Evolutionary conservation across 768 basidiomycete genomes (phyloP).

Genomic region (Botryobasidium botryosum): DNA sequence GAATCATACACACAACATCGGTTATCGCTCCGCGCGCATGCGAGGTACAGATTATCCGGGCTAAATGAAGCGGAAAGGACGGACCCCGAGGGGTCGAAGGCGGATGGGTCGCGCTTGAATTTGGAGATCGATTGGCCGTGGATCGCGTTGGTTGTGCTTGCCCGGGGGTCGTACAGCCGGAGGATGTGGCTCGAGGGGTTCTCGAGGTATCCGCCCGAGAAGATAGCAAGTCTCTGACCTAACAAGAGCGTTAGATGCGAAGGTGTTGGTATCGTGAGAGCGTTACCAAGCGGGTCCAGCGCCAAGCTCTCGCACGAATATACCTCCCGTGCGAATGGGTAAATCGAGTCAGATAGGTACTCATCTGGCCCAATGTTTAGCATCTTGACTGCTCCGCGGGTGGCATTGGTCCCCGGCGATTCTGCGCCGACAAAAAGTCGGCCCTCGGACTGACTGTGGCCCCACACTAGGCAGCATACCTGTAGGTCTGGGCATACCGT

Average conservation of each 20-base stretch:
- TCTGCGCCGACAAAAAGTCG: not conserved
- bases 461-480: too few species aligned
- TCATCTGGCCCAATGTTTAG: too few species aligned
- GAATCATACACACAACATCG: slow-evolving; percentile 4
- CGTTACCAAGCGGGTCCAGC: slow-evolving; percentile 1
- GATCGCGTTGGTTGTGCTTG: not conserved
- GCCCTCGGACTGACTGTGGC: not conserved
- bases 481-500: too few species aligned
- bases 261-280: not conserved
- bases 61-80: slow-evolving; percentile 4
- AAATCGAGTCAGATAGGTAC: too few species aligned
- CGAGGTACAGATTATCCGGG: slow-evolving; percentile 4
- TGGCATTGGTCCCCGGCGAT: not conserved
- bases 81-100: not conserved
- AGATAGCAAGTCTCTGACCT: slow-evolving; percentile 3
- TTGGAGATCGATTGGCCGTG: not conserved
- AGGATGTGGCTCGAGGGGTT: not conserved
- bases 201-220: not conserved
- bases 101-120: not conserved
- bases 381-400: too few species aligned
- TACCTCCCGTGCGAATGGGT: too few species aligned
- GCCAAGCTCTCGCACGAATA: not conserved
- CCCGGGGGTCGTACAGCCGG: not conserved
- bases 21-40: slow-evolving; percentile 6
- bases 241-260: not conserved